Evolutionary conservation across 768 basidiomycete genomes (phyloP), one percentile per base, ranked within the genome.

Genomic region (Russula sp.): DNA sequence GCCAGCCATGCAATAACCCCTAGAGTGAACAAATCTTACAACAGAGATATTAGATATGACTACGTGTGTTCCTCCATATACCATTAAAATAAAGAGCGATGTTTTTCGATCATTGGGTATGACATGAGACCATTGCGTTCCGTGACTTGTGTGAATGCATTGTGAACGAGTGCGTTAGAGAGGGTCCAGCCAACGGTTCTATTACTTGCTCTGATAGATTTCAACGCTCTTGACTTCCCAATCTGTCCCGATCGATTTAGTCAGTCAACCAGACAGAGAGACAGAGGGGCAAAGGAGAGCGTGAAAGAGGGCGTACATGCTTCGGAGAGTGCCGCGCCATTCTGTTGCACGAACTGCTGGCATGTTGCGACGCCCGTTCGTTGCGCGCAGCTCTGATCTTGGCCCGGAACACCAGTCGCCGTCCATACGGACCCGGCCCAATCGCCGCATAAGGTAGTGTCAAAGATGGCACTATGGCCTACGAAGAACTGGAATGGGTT

Each of bases 401-500:
- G 94, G 57, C 94, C 94, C 20, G 90, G 90, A 59, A 88, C 81
- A 34, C 91, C 91, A 56, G 87, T 75, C 26, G 70, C 66, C 55
- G 75, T 77, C 94, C 94, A 98, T n/a, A 84, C 88, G 52, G 77
- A 77, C 54, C 86, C 84, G 13, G 94, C 93, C 94, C 94, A 98
- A 69, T 95, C 90, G 64, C 94, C 94, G 70, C 92, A 92, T 57
- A 94, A 78, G 22, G 92, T 93, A 40, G 89, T 94, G 72, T 94
- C 89, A 69, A 95, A 91, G 71, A 94, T 91, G 40, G 80, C 84
- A 49, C 81, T 81, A 72, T 96, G 89, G 61, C 86, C 77, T 65
- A 81, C 80, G 78, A 96, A 96, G 80, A 83, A 94, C 69, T 83
- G 74, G 78, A 83, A 88, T 22, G 92, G 90, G 71, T 87, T 78